Conservation (phyloP, 306 rosid genomes). For the Cucurbita pepo region DNA sequence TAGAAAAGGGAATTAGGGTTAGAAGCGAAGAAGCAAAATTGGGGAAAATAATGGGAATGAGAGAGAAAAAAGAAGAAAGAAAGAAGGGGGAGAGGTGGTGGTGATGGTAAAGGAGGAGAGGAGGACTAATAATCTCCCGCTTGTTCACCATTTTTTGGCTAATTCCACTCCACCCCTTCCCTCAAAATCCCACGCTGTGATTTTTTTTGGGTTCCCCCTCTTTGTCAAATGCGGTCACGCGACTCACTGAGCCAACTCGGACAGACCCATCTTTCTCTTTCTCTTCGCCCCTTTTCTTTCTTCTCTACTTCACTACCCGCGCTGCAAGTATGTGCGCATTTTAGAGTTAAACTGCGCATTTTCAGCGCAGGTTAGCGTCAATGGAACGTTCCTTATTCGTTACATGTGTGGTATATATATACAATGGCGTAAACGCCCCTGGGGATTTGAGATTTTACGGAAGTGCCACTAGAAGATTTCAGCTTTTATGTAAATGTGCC, state of each 20-base stretch:
- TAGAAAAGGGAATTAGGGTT: slow-evolving; percentile 15
- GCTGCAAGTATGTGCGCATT: slow-evolving; percentile 47
- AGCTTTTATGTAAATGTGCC: neutral
- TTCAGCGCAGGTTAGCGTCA: neutral
- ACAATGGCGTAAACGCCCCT: neutral
- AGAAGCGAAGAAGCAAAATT: slow-evolving; percentile 6
- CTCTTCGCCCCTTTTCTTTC: neutral
- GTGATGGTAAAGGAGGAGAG: slow-evolving; percentile 28
- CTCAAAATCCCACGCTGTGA: slow-evolving; percentile 12
- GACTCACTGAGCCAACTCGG: slow-evolving; percentile 24
- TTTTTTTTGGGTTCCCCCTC: slow-evolving; percentile 13
- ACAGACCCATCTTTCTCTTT: slow-evolving; percentile 10
- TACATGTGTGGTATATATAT: neutral
- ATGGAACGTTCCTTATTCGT: neutral
- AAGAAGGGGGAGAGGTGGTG: slow-evolving; percentile 6
- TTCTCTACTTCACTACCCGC: slow-evolving; percentile 16
- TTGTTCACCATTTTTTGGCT: slow-evolving; percentile 56
- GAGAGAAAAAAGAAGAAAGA: slow-evolving; percentile 20
- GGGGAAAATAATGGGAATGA: slow-evolving; percentile 14
- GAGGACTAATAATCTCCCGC: slow-evolving; percentile 32
- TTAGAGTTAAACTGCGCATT: slow-evolving; percentile 13
- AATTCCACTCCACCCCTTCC: slow-evolving; percentile 31
- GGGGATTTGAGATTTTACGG: neutral
- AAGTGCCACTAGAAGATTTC: neutral
- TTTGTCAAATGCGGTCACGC: slow-evolving; percentile 13